A percentile compares a stretch with the other conserved stretches of the same genome.
Evolutionary conservation across 192 early-diverging fungal species (phyloP).

Genomic region (Entomortierella lignicola): DNA sequence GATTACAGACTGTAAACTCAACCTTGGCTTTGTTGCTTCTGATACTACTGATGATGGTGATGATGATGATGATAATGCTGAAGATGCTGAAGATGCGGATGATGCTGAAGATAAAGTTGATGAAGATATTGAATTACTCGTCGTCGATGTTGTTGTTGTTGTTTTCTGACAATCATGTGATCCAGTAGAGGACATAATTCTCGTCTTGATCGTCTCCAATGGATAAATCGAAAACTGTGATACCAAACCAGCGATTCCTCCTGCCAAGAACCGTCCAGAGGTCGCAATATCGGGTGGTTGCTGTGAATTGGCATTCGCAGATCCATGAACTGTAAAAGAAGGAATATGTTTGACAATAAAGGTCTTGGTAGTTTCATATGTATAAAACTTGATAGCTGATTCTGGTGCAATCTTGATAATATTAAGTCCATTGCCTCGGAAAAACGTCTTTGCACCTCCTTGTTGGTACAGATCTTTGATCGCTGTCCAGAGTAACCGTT

Average conservation of each 20-base stretch:
- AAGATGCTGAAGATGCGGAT: not conserved
- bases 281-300: conserved; percentile 58
- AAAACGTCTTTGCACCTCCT: conserved; percentile 77
- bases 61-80: conserved; percentile 7
- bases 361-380: conserved; percentile 69
- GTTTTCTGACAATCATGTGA: not conserved
- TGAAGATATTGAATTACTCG: conserved; percentile 6
- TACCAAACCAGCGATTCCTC: conserved; percentile 77
- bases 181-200: conserved; percentile 75
- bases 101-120: conserved; percentile 9
- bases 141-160: conserved; percentile 3
- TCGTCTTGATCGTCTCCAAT: conserved; percentile 79
- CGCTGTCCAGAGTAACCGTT: conserved; percentile 55
- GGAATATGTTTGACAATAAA: conserved; percentile 41
- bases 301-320: not conserved
- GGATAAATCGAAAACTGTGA: conserved; percentile 83
- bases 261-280: conserved; percentile 72
- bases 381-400: conserved; percentile 80
- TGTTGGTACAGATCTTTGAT: conserved; percentile 69
- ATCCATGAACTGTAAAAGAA: conserved; percentile 25
- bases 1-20: conserved; percentile 62
- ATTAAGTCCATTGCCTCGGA: conserved; percentile 82
- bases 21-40: not conserved
- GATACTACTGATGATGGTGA: not conserved
- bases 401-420: conserved; percentile 83